Evolutionary conservation across 179 eudicot species (phyloP), one percentile per base, ranked within the genome.

Genomic region (Actinidia arguta): DNA sequence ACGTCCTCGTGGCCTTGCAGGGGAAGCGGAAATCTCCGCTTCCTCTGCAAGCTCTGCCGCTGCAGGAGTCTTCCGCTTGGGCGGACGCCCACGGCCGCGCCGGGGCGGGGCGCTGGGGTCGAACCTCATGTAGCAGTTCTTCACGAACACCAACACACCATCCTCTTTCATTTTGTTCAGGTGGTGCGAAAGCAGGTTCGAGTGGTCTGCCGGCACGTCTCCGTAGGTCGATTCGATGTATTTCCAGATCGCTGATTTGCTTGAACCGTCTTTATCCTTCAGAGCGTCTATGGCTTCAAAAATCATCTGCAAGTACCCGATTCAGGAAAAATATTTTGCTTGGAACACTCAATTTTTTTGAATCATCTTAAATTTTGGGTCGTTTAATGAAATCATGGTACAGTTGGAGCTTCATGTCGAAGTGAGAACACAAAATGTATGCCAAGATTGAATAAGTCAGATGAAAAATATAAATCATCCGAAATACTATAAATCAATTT

Each of bases 51-150:
- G 2, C 8, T 81, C 87, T 0, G 61, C 80, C 52, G 82, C 82
- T 69, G 85, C 76, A 0, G 89, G 89, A 50, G 27, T 88, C 89
- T 91, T 94, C 25, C 94, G 83, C 87, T 93, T 92, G 0, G 93
- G 97, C 0, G 97, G 97, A 47, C 97, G 88, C 9, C 97, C 97
- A 5, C 97, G 91, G 46, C 97, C 97, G 3, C 97, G 90, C 47
- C 83, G 85, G 0, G 86, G 81, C 78, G 92, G 87, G 54, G 88
- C 91, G 80, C 85, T 88, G 0, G 95, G 91, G 69, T 84, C 88
- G 20, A 93, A 92, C 66, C 73, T 84, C 89, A 88, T 85, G 88
- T 92, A 94, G 81, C 88, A 91, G 92, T 93, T 89, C 83, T 94
- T 94, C 76, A 85, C 80, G 85, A 93, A 84, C 9, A 91, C 83